Evolutionary conservation across 2,329 filamentous ascomycete species (phyloP).

Genomic region (Xylaria sp.): DNA sequence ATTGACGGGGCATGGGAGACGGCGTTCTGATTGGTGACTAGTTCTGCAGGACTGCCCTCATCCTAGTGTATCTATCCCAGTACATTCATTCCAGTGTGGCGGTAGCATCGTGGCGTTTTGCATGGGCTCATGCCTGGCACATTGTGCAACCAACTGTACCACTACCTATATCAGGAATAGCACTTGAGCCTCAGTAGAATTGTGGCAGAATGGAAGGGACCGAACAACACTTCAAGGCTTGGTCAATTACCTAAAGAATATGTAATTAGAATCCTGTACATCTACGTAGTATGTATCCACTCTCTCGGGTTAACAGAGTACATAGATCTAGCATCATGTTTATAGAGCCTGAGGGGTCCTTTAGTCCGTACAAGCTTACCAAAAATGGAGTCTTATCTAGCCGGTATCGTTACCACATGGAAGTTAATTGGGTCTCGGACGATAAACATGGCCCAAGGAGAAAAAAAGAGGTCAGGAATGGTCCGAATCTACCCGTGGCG

Average conservation of each 20-base stretch:
- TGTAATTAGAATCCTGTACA: not conserved
- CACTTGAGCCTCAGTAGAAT: slow-evolving; percentile 22
- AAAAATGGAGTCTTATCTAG: slow-evolving; percentile 11
- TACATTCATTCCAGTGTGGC: slow-evolving; percentile 7
- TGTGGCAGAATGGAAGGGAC: not conserved
- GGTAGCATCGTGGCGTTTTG: slow-evolving; percentile 26
- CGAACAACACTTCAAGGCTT: not conserved
- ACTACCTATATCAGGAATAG: slow-evolving; percentile 1
- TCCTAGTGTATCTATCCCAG: not conserved
- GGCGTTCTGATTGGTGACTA: not conserved
- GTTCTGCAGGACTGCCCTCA: not conserved
- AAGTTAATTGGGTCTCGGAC: slow-evolving; percentile 4
- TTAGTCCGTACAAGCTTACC: slow-evolving; percentile 17
- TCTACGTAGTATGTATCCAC: not conserved
- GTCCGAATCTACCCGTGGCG: slow-evolving; percentile 32
- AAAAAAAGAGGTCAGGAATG: not conserved
- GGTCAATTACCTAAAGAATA: not conserved
- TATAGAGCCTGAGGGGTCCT: not conserved
- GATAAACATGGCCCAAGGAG: not conserved
- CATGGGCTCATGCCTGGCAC: not conserved
- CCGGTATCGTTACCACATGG: slow-evolving; percentile 27
- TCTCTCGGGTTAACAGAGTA: not conserved
- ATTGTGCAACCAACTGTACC: not conserved
- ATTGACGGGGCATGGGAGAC: not conserved
- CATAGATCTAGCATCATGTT: not conserved